Base-by-base conservation (phyloP, 148 eudicot genomes). In the Amaranthus cruentus region DNA sequence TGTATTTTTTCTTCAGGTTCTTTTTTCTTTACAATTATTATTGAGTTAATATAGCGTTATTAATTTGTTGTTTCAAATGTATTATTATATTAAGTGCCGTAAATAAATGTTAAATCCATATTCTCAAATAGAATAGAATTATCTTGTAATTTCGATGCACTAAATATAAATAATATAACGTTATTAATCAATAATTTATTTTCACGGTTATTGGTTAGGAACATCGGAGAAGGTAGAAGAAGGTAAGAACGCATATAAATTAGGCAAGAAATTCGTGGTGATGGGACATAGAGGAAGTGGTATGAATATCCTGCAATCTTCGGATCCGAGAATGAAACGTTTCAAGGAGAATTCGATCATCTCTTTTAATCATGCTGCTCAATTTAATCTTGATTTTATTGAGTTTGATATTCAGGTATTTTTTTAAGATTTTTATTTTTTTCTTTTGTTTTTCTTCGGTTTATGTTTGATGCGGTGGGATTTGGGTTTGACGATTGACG, bases 401-500 rank as follows among this genome's bases (percentile, higher is more conserved):
- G 90, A 85, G 61, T 87, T 87, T 55, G 90, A 87, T 66, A 87
- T 87, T 77, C 90, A 87, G 90, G 90, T 83, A 69, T 4, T 15
- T 47, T 57, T 65, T 6, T 50, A 14, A 6, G 3, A 2, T 28
- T 55, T 7, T 56, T 7, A 1, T 18, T 7, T 52, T 44, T 0
- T 55, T 15, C 13, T 14, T 57, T n/a, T 12, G 2, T 13, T 52
- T 13, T 62, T 46, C 12, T 14, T 51, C 3, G 57, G 46, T 3
- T 38, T 1, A 38, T 61, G 46, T 38, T 61, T 28, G 12, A 43
- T 55, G 12, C 1, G 4, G 14, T 44, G 21, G 15, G 4, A 13
- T 38, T 5, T 11, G 48, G 60, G 38, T 55, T 6, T 28, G 47
- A 14, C 9, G 54, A 15, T 66, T 67, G 70, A 67, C 70, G 70